Evolutionary conservation across 2,329 filamentous ascomycete genomes (phyloP).

Genomic region (Pseudogymnoascus sp.): DNA sequence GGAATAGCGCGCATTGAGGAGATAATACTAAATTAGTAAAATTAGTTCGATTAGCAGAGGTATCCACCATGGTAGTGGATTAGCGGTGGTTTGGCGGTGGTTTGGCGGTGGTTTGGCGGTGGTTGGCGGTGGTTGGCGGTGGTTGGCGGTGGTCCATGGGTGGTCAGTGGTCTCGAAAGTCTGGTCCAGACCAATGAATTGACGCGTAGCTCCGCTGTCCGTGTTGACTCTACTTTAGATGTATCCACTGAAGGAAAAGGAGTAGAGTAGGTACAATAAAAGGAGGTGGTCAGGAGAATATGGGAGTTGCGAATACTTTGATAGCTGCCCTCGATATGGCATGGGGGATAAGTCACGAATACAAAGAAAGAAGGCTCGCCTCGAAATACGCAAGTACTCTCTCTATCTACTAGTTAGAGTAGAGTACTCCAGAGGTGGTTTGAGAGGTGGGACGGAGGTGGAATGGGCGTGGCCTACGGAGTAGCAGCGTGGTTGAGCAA

Average conservation of each 20-base stretch:
- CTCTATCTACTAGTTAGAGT: too few species aligned
- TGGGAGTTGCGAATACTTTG: neutral
- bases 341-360: neutral
- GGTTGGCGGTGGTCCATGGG: neutral
- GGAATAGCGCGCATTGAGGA: neutral
- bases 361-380: neutral
- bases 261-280: constrained; percentile 2
- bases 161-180: neutral
- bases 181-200: neutral
- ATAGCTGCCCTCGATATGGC: neutral
- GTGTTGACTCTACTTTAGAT: neutral
- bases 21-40: neutral
- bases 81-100: neutral
- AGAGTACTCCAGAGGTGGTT: neutral
- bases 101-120: too few species aligned
- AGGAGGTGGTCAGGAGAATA: neutral
- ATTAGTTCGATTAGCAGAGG: neutral
- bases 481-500: neutral
- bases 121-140: neutral
- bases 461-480: neutral
- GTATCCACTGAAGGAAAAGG: neutral
- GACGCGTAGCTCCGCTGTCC: neutral
- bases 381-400: too few species aligned
- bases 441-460: neutral
- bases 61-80: neutral